These are phyloP conservation scores for Golovinomyces cichoracearum DNA, from an alignment of 2,329 filamentous ascomycete species.

Conservation along the genomic window DNA sequence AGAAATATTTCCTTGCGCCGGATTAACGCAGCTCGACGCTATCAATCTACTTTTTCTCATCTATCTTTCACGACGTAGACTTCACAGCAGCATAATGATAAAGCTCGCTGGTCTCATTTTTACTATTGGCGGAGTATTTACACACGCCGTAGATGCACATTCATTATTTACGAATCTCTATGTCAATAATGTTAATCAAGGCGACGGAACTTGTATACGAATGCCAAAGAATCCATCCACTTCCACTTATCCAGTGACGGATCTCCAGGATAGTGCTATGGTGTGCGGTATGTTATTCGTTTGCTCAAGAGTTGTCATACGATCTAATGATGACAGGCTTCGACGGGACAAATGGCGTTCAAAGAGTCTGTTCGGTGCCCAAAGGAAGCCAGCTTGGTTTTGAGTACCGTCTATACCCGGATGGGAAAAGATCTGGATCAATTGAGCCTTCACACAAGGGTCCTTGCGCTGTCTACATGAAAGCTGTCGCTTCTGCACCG, in stretches of 20 bases:
- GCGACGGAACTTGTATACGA: conserved; percentile 45
- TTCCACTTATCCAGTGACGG: conserved; percentile 30
- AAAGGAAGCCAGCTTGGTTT: conserved; percentile 19
- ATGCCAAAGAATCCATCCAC: conserved; percentile 29
- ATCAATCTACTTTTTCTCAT: no score
- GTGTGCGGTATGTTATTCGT: conserved; percentile 33
- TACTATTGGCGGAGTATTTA: conserved; percentile 2
- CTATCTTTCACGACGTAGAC: no score
- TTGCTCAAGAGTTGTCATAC: not conserved
- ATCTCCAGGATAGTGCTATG: conserved; percentile 34
- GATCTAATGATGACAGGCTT: conserved; percentile 15
- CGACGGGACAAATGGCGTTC: conserved; percentile 22
- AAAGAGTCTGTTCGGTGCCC: conserved; percentile 20
- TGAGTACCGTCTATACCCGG: conserved; percentile 35
- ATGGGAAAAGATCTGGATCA: conserved; percentile 25
- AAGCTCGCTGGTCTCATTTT: not conserved
- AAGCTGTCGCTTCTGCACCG: conserved; percentile 34
- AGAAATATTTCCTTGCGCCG: no score
- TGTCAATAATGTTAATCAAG: conserved; percentile 35
- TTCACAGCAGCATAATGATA: no score
- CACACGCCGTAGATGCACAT: conserved; percentile 22
- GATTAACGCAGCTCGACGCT: no score
- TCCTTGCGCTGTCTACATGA: conserved; percentile 49
- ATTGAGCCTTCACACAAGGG: conserved; percentile 39
- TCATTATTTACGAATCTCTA: conserved; percentile 38